These are phyloP conservation scores for Spathaspora arborariae DNA, from an alignment of 805 yeast genomes.

Conservation along the genomic window DNA sequence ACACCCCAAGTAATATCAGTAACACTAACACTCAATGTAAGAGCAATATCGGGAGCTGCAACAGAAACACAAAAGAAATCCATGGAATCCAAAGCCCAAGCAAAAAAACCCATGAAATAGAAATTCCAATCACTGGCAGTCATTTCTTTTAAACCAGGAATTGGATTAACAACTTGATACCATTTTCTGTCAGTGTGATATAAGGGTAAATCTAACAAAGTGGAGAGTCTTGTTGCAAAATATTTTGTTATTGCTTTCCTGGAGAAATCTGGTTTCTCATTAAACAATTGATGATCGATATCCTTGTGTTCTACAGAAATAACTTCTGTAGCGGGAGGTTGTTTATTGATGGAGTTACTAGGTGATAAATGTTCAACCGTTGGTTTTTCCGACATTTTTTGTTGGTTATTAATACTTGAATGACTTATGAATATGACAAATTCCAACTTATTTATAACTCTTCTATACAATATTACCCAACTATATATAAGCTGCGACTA, in stretches of 20 bases:
- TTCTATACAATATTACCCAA: not conserved
- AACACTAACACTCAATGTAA: constrained; percentile 40
- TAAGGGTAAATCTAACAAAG: constrained; percentile 17
- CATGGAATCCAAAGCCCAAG: constrained; percentile 66
- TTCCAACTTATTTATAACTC: not conserved
- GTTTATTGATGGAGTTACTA: not conserved
- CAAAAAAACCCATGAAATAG: constrained; percentile 48
- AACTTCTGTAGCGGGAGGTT: not conserved
- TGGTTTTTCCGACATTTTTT: constrained; percentile 1
- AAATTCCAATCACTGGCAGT: constrained; percentile 39
- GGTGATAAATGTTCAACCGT: constrained; percentile 3
- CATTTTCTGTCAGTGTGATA: constrained; percentile 29
- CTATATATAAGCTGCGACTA: not conserved
- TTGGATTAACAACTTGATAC: constrained; percentile 35
- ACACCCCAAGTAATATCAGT: constrained; percentile 62
- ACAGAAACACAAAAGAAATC: constrained; percentile 58
- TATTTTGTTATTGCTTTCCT: constrained; percentile 8
- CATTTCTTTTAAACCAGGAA: constrained; percentile 27
- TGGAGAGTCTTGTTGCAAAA: constrained; percentile 13
- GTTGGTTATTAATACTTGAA: not conserved
- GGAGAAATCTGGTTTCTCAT: constrained; percentile 14
- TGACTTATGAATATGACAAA: not conserved
- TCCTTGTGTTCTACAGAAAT: not conserved
- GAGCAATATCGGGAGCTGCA: constrained; percentile 46
- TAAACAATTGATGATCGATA: not conserved